phyloP scores from a whole-genome alignment of 2,329 filamentous ascomycete genomes.

The Neonectria punicea region DNA sequence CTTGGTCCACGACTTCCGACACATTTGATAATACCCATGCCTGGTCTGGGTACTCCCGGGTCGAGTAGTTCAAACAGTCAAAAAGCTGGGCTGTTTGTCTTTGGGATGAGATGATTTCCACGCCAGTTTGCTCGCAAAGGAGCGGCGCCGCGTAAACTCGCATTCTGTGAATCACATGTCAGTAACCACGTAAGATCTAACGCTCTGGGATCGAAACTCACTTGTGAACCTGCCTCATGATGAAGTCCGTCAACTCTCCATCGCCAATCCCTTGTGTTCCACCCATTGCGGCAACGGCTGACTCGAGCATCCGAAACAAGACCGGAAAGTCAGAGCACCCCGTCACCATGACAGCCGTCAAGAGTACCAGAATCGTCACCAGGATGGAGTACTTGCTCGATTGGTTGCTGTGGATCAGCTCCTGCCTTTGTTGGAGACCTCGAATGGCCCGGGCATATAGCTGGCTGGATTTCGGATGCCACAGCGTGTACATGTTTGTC shows the following conservation, averaged over 20 bases:
- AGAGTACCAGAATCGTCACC: constrained; percentile 37
- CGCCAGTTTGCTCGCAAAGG: constrained; percentile 37
- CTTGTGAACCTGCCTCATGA: constrained; percentile 43
- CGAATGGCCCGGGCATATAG: constrained; percentile 30
- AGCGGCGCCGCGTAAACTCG: constrained; percentile 41
- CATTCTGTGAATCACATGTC: constrained; percentile 60
- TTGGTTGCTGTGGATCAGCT: constrained; percentile 24
- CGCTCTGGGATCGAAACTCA: constrained; percentile 20
- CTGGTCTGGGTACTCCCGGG: constrained; percentile 80
- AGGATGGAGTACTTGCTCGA: constrained; percentile 33
- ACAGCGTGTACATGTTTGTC: background rate
- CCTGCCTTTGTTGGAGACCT: constrained; percentile 30
- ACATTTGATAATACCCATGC: constrained; percentile 78
- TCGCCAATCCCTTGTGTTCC: constrained; percentile 33
- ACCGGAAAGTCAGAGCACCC: constrained; percentile 42
- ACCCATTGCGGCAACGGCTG: constrained; percentile 41
- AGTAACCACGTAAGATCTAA: background rate
- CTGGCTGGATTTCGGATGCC: constrained; percentile 25
- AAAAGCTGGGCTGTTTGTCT: constrained; percentile 34
- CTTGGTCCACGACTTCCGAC: constrained; percentile 85
- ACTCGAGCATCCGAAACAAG: constrained; percentile 41
- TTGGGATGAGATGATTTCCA: constrained; percentile 38
- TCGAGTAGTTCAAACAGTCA: constrained; percentile 36
- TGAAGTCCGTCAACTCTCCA: constrained; percentile 33
- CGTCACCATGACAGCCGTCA: constrained; percentile 41